Evolutionary conservation across 1,284 basidiomycete genomes (phyloP).

Genomic region (Austroboletus rostrupii): DNA sequence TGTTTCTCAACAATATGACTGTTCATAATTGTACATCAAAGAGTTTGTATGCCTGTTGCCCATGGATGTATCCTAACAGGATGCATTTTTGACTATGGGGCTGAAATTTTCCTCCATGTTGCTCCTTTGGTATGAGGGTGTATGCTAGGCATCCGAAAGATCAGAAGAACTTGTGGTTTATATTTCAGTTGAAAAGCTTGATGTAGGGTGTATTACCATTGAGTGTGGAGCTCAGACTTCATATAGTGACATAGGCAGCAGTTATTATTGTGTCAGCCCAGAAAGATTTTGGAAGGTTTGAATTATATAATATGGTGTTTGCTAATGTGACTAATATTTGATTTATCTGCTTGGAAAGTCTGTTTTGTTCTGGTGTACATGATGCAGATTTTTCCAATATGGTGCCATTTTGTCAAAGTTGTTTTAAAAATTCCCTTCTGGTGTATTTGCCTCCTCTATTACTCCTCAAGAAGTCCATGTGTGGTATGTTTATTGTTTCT

Average conservation of each 20-base stretch:
- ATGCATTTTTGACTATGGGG: neutral
- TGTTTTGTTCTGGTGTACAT: slow-evolving; percentile 10
- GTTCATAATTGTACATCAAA: neutral
- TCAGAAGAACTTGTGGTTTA: neutral
- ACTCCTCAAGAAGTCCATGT: no score
- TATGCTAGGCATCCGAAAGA: slow-evolving; percentile 1
- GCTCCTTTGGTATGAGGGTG: neutral
- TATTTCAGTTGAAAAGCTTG: neutral
- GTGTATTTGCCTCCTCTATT: no score
- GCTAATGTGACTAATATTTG: no score
- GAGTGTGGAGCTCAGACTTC: neutral
- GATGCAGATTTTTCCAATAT: no score
- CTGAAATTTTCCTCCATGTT: slow-evolving; percentile 3
- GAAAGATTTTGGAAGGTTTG: slow-evolving; percentile 20
- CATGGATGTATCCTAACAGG: slow-evolving; percentile 3
- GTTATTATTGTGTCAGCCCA: slow-evolving; percentile 28
- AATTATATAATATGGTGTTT: slow-evolving; percentile 22
- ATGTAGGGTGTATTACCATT: neutral
- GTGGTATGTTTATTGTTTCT: no score
- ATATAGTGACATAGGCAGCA: slow-evolving; percentile 7
- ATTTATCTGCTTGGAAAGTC: no score
- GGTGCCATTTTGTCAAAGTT: no score
- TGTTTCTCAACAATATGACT: neutral
- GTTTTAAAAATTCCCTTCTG: no score
- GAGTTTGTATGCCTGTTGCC: slow-evolving; percentile 7